These are phyloP conservation scores for Zygosaccharomyces sapae DNA, from an alignment of 1,139 yeast genomes.

Conservation along the genomic window DNA sequence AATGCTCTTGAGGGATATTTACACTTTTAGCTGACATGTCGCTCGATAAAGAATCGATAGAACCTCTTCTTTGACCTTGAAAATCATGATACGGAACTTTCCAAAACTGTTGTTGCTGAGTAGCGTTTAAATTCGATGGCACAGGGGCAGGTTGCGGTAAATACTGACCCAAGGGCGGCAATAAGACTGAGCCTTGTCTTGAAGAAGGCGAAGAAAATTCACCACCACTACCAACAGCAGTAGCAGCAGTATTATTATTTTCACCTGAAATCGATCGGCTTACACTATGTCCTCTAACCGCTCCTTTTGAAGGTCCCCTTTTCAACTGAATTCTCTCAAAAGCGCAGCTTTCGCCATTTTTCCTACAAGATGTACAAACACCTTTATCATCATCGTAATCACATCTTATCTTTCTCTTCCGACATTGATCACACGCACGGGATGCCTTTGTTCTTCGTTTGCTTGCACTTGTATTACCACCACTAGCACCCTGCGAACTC, in stretches of 20 bases:
- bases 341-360: conserved; percentile 29
- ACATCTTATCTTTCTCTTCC: conserved; percentile 38
- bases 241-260: conserved; percentile 15
- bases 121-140: conserved; percentile 7
- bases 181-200: conserved; percentile 20
- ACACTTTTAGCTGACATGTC: conserved; percentile 27
- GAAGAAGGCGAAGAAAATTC: conserved; percentile 14
- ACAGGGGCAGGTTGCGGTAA: conserved; percentile 22
- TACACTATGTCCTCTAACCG: conserved; percentile 32
- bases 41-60: conserved; percentile 32
- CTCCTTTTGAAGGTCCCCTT: conserved; percentile 67
- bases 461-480: conserved; percentile 47
- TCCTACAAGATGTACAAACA: conserved; percentile 29
- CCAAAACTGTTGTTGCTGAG: conserved; percentile 34
- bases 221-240: conserved; percentile 7
- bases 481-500: conserved; percentile 45
- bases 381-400: conserved; percentile 29
- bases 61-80: conserved; percentile 31
- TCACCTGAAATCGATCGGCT: conserved; percentile 37
- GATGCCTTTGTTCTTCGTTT: conserved; percentile 35
- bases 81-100: conserved; percentile 36
- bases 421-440: conserved; percentile 39
- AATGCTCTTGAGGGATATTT: conserved; percentile 20
- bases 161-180: conserved; percentile 34
- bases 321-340: conserved; percentile 62